Base-by-base conservation (phyloP, 2,329 filamentous ascomycete species). In the Aureobasidium namibiae region DNA sequence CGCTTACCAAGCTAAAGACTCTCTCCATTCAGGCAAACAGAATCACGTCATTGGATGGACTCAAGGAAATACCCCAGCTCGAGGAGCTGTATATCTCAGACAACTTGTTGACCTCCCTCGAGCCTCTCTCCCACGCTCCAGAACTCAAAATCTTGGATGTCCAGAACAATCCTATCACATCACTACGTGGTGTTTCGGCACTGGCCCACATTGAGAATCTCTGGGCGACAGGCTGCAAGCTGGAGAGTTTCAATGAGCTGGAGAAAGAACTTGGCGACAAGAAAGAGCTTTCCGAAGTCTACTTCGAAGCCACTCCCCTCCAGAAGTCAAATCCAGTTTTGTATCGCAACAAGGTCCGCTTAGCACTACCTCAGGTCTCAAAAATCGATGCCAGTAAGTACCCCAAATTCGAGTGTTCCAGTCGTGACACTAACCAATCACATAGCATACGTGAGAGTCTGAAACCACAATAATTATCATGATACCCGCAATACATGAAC, bases 341-440 rank as follows among this genome's bases (percentile, higher is more conserved):
- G 62, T 99, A 99, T 74, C 80, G 94, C 68, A 97, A 96, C 75
- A 99, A 99, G 76, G 85, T 99, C 44, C 82, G 87, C 61, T 75
- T 99, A 72, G 88, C 91, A 34, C 74, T 99, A 73, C 94, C 94
- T 60, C 88, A 94, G 72, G 78, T 99, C 56, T 83, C 83, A 70
- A 92, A 99, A 78, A 96, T 99, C 71, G 94, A 99, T 82, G 94
- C 94, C 61, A 95, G 92, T 96, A 80, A 84, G 91, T 89, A 14
- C 26, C 14, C 29, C 13, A 16, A 3, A 18, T 24, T 44, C 9
- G 38, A 13, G 36, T 9, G 13, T 23, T 36, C 4, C 11, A 18
- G 4, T 29, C 13, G 39, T 7, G 10, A 26, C 33, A 44, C 59
- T 60, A 41, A 60, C 23, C 8, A n/a, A n/a, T n/a, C 14, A 9